Base-by-base conservation (phyloP, 208 protist species). In the Vickermania ingenoplastis region DNA sequence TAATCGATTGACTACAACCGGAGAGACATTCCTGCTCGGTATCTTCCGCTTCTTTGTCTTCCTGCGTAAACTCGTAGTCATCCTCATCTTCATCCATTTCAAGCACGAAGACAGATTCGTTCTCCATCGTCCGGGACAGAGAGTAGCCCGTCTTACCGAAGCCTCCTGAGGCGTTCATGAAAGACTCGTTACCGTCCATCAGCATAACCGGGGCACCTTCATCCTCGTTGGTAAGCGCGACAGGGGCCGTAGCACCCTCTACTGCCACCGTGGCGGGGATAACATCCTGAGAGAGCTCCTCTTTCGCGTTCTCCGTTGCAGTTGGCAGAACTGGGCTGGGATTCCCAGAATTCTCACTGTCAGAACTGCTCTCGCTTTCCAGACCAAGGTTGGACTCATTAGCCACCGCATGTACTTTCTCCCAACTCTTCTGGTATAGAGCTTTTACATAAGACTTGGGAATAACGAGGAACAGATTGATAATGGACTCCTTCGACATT, bases 381-480 rank as follows among this genome's bases (percentile, higher is more conserved):
- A 45, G 11, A n/a, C 36, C 36, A 45, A 56, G 13, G 4, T 53
- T 7, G 17, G 41, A 28, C 23, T 65, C 61, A 7, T 49, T 14
- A 3, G 57, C 62, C 17, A 67, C 31, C 53, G 22, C 17, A 22
- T 11, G n/a, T 24, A 54, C 14, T 22, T 41, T 23, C 30, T 61
- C 62, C 17, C 41, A 24, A 28, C 62, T 67, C 31, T 4, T 29
- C 21, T 24, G 17, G 36, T 55, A 54, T 14, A 67, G 55, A 3
- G 49, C 55, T 36, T 67, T 53, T 23, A 67, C 5, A 53, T 67
- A 67, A 13, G 55, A 61, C 11, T 27, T 51, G 3, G 62, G 62
- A 53, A 67, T 67, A 53, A 62, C 27, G 24, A 36, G 17, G 55
- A 67, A 67, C 22, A 67, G 55, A 31, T 54, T 61, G 41, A 67